Evolutionary conservation across 1,284 basidiomycete species (phyloP), one percentile per base, ranked within the genome.

Genomic region (Naganishia liquefaciens): DNA sequence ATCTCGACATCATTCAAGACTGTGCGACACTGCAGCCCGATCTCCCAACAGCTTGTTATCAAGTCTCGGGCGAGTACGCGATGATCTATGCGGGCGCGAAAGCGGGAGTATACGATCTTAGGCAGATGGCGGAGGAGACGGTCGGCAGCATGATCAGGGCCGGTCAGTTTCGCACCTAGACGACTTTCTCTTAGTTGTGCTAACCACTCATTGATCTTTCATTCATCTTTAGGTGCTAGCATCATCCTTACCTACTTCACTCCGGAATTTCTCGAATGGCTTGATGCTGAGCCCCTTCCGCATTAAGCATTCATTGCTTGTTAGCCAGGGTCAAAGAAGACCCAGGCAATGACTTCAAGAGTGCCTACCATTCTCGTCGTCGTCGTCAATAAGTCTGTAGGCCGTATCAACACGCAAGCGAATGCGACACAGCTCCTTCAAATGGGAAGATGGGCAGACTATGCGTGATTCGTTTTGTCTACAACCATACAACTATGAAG

Each of bases 31-130:
- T 97, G 47, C 88, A 90, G 1, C 86, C 87, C 0, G 87, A 96
- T 76, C 87, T 92, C 72, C 94, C 93, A 1, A 82, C 95, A 28
- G 96, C 96, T 0, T 92, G 90, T 73, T 99, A 99, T 79, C 92
- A 94, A 80, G 93, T 97, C 55, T 93, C 90, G 64, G 96, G 96
- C 11, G 96, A 99, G 78, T 99, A 90, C 73, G 93, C 95, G 4
- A 98, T 97, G 93, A 83, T 99, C 30, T 87, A 90, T 64, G 95
- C 96, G 0, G 95, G 93, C 33, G 95, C 96, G 6, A 83, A 84
- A 17, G 92, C 93, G 4, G 95, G 95, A 11, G 89, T 99, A 17
- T 99, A 96, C 75, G 90, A 92, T 67, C 81, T 99, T 66, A 87
- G 86, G 69, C 85, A 86, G 30, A 93, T 97, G 91, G 96, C 94